These are phyloP conservation scores for Raddia distichophylla DNA, from an alignment of 176 grass and related monocot genomes.

Conservation along the genomic window DNA sequence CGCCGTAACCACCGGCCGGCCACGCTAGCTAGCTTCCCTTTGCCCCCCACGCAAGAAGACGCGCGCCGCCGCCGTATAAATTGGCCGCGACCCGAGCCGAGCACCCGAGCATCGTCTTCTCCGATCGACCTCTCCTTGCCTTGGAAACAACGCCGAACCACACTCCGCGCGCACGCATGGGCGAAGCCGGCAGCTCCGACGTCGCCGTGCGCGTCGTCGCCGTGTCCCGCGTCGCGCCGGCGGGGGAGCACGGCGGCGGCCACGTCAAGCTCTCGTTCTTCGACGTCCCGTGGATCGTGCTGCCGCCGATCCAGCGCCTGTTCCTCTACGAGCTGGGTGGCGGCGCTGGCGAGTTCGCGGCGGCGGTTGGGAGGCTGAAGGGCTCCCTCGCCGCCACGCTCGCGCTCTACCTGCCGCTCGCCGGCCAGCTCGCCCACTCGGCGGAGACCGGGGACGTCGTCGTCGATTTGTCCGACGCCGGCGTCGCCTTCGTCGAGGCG, in stretches of 20 bases:
- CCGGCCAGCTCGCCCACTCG: conserved; percentile 19
- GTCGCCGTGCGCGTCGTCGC: conserved; percentile 33
- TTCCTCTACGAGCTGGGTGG: conserved; percentile 30
- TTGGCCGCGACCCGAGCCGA: background rate
- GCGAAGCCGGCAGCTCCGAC: conserved; percentile 7
- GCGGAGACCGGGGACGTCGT: conserved; percentile 18
- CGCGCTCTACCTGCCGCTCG: conserved; percentile 18
- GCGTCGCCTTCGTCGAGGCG: conserved; percentile 37
- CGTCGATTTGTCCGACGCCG: conserved; percentile 23
- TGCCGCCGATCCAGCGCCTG: conserved; percentile 42
- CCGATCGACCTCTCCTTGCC: background rate
- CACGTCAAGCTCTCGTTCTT: conserved; percentile 44
- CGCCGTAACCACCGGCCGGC: too few relatives aligned
- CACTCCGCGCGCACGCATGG: background rate
- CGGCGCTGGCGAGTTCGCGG: background rate
- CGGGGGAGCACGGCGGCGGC: background rate
- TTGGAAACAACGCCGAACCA: background rate
- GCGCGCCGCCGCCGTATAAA: too few relatives aligned
- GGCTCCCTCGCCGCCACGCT: conserved; percentile 19
- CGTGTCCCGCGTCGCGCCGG: conserved; percentile 32
- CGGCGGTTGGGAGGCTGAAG: conserved; percentile 18
- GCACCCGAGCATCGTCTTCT: background rate
- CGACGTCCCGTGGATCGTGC: conserved; percentile 45
- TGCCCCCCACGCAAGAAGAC: too few relatives aligned
- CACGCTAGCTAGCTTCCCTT: too few relatives aligned